Evolutionary conservation across 2,329 filamentous ascomycete species (phyloP).

Genomic region (Talaromyces funiculosus): DNA sequence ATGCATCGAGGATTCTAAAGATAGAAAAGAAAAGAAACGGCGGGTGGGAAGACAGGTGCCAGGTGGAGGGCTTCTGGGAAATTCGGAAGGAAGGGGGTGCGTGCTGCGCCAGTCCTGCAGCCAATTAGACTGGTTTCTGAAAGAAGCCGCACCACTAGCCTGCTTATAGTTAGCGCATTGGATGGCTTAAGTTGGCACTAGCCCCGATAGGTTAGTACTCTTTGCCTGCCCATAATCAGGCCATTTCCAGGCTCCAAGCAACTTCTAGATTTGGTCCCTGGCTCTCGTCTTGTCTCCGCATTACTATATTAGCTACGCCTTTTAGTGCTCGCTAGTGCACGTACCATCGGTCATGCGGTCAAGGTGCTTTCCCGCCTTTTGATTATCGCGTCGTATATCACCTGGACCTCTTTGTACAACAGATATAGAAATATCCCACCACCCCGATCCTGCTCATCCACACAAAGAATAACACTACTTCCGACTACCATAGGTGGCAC

Average conservation of each 20-base stretch:
- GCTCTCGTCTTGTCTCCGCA: neutral
- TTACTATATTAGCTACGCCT: too few relatives aligned
- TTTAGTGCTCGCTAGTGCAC: neutral
- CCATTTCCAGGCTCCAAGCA: neutral
- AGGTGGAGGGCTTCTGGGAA: constrained; percentile 9
- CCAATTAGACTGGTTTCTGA: neutral
- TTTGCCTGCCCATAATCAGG: neutral
- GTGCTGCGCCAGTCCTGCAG: neutral
- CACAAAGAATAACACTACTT: neutral
- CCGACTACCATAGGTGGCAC: neutral
- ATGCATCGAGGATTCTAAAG: constrained; percentile 27
- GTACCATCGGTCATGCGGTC: neutral
- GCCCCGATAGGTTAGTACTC: neutral
- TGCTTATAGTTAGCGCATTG: neutral
- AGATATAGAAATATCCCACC: neutral
- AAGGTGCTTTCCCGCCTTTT: neutral
- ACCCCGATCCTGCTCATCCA: neutral
- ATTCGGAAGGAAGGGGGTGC: neutral
- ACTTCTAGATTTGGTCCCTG: neutral
- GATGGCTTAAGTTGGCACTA: neutral
- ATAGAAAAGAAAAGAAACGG: constrained; percentile 22
- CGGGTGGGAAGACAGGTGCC: neutral
- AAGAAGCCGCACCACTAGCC: neutral
- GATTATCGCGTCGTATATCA: neutral
- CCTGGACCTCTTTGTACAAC: neutral